Conservation (phyloP, 345 rosid species). For the Isatis tinctoria region DNA sequence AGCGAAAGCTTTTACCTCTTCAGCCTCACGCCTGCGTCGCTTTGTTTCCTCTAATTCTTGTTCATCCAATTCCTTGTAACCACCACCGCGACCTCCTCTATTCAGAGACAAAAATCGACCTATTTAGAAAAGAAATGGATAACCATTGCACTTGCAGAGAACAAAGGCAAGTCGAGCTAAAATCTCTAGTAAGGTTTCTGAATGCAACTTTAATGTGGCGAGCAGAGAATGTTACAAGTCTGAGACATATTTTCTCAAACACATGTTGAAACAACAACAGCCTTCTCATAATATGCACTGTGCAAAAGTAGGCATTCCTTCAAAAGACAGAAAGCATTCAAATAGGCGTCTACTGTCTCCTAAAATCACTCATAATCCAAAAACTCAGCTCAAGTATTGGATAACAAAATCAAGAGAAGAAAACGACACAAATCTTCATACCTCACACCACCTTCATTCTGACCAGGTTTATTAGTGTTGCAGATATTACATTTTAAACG, state of each 20-base stretch:
- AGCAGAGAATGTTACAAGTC: background rate
- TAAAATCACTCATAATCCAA: background rate
- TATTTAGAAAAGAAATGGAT: no score
- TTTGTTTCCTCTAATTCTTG: constrained; percentile 97
- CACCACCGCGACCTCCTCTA: constrained; percentile 99
- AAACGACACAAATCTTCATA: constrained; percentile 15
- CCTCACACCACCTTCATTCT: constrained; percentile 96
- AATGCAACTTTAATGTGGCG: background rate
- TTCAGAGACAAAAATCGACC: background rate
- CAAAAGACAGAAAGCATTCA: no score
- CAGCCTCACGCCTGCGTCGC: constrained; percentile 87
- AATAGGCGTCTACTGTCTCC: no score
- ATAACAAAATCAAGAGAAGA: background rate
- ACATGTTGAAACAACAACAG: background rate
- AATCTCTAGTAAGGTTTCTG: background rate
- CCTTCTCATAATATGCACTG: background rate
- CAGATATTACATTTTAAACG: constrained; percentile 90
- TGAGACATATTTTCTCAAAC: background rate
- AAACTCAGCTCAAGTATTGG: background rate
- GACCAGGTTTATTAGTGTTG: constrained; percentile 97
- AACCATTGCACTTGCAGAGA: background rate
- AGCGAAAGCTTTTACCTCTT: constrained; percentile 55
- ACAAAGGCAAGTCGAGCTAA: background rate
- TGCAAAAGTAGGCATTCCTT: background rate
- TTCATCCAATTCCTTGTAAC: constrained; percentile 98